These are phyloP conservation scores for Tuctoria greenei DNA, from an alignment of 176 grass and related monocot genomes.

Conservation along the genomic window DNA sequence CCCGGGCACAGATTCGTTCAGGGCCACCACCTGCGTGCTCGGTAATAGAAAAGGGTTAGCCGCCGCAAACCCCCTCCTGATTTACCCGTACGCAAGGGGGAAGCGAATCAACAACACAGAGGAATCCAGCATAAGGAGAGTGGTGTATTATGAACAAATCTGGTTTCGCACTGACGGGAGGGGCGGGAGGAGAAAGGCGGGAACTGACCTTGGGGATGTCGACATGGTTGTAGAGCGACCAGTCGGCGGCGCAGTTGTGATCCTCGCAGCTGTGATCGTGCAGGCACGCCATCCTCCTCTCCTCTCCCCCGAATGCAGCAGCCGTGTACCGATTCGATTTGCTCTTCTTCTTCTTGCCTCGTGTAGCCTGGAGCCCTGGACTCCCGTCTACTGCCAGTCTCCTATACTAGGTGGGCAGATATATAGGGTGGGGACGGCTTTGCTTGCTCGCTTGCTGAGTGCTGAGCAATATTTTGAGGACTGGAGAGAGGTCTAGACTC, in stretches of 20 bases:
- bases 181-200: background rate
- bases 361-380: background rate
- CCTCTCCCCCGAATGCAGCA: slow-evolving; percentile 13
- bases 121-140: background rate
- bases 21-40: slow-evolving; percentile 57
- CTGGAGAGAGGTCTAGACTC: slow-evolving; percentile 3
- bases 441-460: background rate
- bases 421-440: background rate
- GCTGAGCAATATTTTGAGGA: background rate
- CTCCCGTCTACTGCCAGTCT: no score
- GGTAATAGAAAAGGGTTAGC: background rate
- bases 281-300: slow-evolving; percentile 63
- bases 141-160: background rate
- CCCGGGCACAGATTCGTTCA: slow-evolving; percentile 85
- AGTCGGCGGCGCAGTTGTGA: slow-evolving; percentile 95
- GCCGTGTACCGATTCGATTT: slow-evolving; percentile 20
- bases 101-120: background rate
- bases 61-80: background rate
- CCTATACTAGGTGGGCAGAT: background rate
- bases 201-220: slow-evolving; percentile 68
- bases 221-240: slow-evolving; percentile 95
- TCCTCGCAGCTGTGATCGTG: slow-evolving; percentile 97
- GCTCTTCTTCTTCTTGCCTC: background rate
- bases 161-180: background rate
- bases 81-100: background rate